Percentiles rank a stretch among this genome's conserved stretches.
These are phyloP conservation scores for Iris pallida DNA, from an alignment of 116 monocot genomes.

Conservation along the genomic window DNA sequence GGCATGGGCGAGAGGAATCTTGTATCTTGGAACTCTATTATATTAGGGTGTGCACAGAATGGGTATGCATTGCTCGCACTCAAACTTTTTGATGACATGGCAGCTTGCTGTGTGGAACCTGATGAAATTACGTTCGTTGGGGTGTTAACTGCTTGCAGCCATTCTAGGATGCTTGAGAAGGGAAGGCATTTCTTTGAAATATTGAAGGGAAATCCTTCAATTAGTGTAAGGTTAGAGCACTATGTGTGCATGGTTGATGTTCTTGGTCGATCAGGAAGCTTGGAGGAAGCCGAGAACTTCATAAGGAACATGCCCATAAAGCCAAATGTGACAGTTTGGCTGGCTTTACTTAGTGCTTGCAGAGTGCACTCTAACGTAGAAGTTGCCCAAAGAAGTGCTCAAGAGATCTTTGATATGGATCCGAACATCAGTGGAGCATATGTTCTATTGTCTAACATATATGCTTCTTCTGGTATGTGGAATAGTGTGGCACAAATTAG, in stretches of 20 bases:
- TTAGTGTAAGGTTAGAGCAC: slow-evolving; percentile 50
- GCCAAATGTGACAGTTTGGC: slow-evolving; percentile 56
- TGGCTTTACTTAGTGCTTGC: slow-evolving; percentile 68
- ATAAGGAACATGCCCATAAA: slow-evolving; percentile 48
- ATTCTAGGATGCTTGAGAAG: slow-evolving; percentile 62
- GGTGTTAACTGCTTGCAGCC: slow-evolving; percentile 70
- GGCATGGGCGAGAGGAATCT: slow-evolving; percentile 48
- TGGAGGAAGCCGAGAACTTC: slow-evolving; percentile 67
- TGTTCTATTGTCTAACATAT: slow-evolving; percentile 69
- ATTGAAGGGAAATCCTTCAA: slow-evolving; percentile 30
- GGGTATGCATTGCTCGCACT: slow-evolving; percentile 45
- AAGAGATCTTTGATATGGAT: slow-evolving; percentile 50
- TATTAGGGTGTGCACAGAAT: slow-evolving; percentile 70
- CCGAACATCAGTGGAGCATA: slow-evolving; percentile 57
- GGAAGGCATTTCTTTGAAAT: slow-evolving; percentile 50
- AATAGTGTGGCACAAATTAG: slow-evolving; percentile 53
- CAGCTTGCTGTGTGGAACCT: slow-evolving; percentile 27
- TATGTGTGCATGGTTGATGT: slow-evolving; percentile 76
- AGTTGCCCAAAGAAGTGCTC: slow-evolving; percentile 44
- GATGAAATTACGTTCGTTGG: slow-evolving; percentile 82
- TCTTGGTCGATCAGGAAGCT: slow-evolving; percentile 56
- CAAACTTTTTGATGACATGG: slow-evolving; percentile 46
- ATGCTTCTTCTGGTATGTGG: slow-evolving; percentile 68
- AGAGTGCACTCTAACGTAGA: slow-evolving; percentile 45
- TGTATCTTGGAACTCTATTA: slow-evolving; percentile 78